phyloP scores from a whole-genome alignment of 257 asterid species.

The Solanum peruvianum region DNA sequence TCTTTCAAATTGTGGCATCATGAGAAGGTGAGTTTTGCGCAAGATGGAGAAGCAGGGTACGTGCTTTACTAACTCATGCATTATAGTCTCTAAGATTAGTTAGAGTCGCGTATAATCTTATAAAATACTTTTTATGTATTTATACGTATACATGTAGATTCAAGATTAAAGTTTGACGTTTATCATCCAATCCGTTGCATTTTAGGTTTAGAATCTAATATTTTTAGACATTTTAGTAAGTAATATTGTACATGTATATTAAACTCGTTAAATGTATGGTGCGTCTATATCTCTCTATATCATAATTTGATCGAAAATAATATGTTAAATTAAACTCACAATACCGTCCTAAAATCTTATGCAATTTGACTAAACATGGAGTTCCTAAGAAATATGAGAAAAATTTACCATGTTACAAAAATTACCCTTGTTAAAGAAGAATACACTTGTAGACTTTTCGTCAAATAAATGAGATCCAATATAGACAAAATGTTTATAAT shows the following conservation, averaged over 20 bases:
- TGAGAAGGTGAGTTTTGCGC: constrained; percentile 57
- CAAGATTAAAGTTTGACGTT: neutral
- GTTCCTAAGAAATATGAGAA: neutral
- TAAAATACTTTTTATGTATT: neutral
- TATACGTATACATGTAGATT: neutral
- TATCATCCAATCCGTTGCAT: neutral
- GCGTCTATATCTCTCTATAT: neutral
- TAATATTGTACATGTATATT: neutral
- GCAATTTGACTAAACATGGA: neutral
- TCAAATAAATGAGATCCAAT: neutral
- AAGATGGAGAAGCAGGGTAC: constrained; percentile 99
- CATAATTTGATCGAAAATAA: neutral
- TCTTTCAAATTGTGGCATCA: neutral
- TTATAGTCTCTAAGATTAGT: neutral
- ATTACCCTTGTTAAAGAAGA: neutral
- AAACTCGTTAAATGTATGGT: neutral
- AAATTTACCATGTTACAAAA: neutral
- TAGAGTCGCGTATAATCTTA: neutral
- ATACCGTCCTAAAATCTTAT: neutral
- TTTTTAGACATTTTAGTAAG: neutral
- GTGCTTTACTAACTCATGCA: constrained; percentile 69
- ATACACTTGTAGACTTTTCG: neutral
- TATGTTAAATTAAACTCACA: neutral
- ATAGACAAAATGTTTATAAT: neutral
- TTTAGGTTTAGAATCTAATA: neutral